These are phyloP conservation scores for Linnemannia elongata DNA, from an alignment of 192 early-diverging fungal genomes.

Conservation along the genomic window DNA sequence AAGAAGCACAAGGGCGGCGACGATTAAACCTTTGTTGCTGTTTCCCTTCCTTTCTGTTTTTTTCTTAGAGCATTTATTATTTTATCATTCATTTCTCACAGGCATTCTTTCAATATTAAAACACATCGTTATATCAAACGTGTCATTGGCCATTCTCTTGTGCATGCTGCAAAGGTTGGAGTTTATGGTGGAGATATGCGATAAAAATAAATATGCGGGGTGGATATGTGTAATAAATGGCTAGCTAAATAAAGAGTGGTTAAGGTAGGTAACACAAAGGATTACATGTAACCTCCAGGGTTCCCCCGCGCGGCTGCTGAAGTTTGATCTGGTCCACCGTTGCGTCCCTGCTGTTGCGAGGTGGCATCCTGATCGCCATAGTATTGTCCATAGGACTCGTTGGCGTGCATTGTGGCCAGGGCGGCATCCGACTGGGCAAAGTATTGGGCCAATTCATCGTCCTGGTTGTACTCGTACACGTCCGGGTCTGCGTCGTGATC, in stretches of 20 bases:
- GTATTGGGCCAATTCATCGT: slow-evolving; percentile 49
- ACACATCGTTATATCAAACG: background rate
- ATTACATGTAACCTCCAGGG: slow-evolving; percentile 26
- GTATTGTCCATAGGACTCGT: slow-evolving; percentile 20
- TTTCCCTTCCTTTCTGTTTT: background rate
- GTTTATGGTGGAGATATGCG: slow-evolving; percentile 5
- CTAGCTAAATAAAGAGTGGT: background rate
- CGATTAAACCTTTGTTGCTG: slow-evolving; percentile 27
- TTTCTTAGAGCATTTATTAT: background rate
- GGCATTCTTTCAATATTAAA: background rate
- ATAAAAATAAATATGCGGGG: background rate
- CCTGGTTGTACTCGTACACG: slow-evolving; percentile 51
- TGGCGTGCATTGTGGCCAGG: slow-evolving; percentile 17
- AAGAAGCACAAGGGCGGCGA: slow-evolving; percentile 49
- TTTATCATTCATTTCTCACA: slow-evolving; percentile 1
- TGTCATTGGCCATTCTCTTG: background rate
- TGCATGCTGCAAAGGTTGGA: background rate
- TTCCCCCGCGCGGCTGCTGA: slow-evolving; percentile 4
- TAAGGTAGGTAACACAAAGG: background rate
- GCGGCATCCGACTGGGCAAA: slow-evolving; percentile 50
- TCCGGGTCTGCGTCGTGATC: slow-evolving; percentile 25
- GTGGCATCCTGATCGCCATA: background rate
- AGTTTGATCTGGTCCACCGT: background rate
- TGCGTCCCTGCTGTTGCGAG: slow-evolving; percentile 13
- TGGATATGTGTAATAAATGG: background rate